Conservation (phyloP, 352 stramenopile genomes). For the Blastocystis sp. region DNA sequence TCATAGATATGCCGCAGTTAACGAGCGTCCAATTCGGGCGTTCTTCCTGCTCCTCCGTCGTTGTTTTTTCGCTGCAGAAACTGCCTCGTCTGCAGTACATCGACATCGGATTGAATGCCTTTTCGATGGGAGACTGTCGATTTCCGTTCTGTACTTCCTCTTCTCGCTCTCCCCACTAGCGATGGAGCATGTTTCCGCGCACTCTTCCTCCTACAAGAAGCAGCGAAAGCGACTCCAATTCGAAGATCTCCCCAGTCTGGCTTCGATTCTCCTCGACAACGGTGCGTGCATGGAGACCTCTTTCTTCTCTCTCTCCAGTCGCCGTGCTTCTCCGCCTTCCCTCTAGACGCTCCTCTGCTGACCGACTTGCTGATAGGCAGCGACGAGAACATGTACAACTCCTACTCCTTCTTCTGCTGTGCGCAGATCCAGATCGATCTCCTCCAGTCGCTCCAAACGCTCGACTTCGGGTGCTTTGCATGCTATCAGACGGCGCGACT, state of each 20-base stretch:
- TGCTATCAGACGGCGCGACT: background rate
- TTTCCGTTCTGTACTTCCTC: background rate
- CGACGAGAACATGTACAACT: conserved; percentile 25
- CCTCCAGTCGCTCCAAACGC: conserved; percentile 1
- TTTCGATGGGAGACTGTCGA: background rate
- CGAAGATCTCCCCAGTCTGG: background rate
- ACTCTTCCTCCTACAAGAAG: background rate
- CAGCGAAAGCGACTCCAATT: background rate
- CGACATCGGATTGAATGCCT: background rate
- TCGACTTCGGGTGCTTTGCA: background rate
- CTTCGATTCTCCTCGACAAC: conserved; percentile 24
- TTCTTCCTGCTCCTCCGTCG: background rate
- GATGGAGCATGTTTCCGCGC: background rate
- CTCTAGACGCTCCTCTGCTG: background rate
- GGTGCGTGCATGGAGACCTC: conserved; percentile 22
- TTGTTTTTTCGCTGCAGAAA: background rate
- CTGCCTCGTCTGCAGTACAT: conserved; percentile 1
- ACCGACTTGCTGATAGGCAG: conserved; percentile 45
- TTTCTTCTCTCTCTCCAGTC: background rate
- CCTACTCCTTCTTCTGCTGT: conserved; percentile 50
- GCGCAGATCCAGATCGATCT: background rate
- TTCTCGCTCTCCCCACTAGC: background rate
- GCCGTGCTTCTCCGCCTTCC: background rate
- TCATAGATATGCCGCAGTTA: background rate
- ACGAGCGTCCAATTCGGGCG: background rate